phyloP scores from a whole-genome alignment of 768 basidiomycete genomes.

The Lactarius sanguifluus region DNA sequence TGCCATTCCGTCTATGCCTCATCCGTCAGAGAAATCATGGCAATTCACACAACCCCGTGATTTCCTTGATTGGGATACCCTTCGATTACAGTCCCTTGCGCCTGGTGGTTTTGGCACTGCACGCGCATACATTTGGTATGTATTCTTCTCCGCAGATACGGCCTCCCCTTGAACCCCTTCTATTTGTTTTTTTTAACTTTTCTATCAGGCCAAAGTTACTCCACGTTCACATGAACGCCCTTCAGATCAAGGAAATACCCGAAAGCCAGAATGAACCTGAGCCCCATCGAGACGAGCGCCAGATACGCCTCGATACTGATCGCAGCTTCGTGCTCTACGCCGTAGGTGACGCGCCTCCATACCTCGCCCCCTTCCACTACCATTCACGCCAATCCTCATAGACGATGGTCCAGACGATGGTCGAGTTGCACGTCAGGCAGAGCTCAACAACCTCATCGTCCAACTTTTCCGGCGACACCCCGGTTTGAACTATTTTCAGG shows the following conservation, averaged over 20 bases:
- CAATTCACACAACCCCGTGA: neutral
- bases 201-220: constrained; percentile 41
- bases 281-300: constrained; percentile 75
- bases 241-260: neutral
- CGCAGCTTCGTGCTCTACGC: constrained; percentile 93
- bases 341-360: constrained; percentile 47
- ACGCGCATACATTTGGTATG: constrained; percentile 58
- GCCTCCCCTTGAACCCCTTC: constrained; percentile 28
- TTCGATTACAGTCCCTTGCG: constrained; percentile 49
- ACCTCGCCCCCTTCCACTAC: constrained; percentile 11
- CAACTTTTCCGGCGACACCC: constrained; percentile 71
- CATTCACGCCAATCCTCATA: constrained; percentile 5
- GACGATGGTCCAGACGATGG: constrained; percentile 34
- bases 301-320: constrained; percentile 87
- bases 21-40: constrained; percentile 1
- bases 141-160: constrained; percentile 14
- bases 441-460: constrained; percentile 72
- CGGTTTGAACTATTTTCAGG: constrained; percentile 82
- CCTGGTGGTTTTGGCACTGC: constrained; percentile 65
- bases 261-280: constrained; percentile 8
- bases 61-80: constrained; percentile 44
- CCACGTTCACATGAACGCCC: constrained; percentile 34
- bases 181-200: constrained; percentile 31
- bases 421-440: constrained; percentile 58
- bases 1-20: neutral